Evolutionary conservation across 495 filamentous ascomycete genomes (phyloP), one percentile per base, ranked within the genome.

Genomic region (Elasticomyces elasticus): DNA sequence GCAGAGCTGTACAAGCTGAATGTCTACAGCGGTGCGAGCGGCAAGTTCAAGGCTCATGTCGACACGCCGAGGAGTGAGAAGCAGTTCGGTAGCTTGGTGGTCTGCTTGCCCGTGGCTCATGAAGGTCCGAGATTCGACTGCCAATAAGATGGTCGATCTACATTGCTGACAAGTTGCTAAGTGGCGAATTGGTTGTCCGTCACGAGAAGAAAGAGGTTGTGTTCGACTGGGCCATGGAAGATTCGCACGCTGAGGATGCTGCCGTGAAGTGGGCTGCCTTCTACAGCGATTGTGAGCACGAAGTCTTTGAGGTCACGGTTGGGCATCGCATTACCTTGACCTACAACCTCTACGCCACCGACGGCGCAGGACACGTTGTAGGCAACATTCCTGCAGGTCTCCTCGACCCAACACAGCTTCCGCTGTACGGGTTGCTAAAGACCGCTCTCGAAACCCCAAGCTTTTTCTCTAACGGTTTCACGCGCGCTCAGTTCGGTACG

Each of bases 271-370:
- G 77, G 79, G 77, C 74, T 0, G 79, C 79, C 1, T 83, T 83
- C 63, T 83, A 80, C 59, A 77, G 72, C 52, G 78, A 82, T 56
- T 80, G 75, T 55, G 73, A 78, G 58, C 79, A 83, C 61, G 78
- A 83, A 63, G 73, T 82, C n/a, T 62, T 72, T 5, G 65, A 69
- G n/a, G 69, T 82, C 38, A 76, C 67, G 0, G 52, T 61, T 6
- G 79, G 78, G 0, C 69, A 82, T 46, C 69, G 77, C 0, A 54
- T 82, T 24, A 82, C 77, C 0, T 60, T 83, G 20, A 82, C 78
- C 0, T 83, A 81, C 67, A 80, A 82, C 51, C 66, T 83, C 9
- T 80, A 74, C 49, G 53, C 67, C 20, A 22, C 59, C 1, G 41
- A 5, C 19, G 59, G 64, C 6, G 30, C 55, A 5, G 62, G 62